These are phyloP conservation scores for Dioscorea alata DNA, from an alignment of 106 monocot genomes.

Conservation along the genomic window DNA sequence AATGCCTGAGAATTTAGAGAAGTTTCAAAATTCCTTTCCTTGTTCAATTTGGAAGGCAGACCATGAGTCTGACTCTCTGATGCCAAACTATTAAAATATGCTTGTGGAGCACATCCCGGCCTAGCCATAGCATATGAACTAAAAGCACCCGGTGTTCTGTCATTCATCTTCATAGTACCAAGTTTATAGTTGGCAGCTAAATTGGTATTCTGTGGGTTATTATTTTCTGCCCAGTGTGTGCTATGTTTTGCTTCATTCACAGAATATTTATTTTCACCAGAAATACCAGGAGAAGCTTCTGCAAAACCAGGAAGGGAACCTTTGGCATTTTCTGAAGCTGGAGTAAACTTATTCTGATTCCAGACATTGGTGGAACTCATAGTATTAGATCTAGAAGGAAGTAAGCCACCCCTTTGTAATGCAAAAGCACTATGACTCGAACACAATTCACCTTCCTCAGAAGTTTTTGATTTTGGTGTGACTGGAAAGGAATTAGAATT, in stretches of 20 bases:
- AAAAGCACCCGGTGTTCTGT: conserved; percentile 39
- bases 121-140: conserved; percentile 38
- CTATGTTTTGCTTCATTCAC: conserved; percentile 23
- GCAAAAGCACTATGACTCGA: conserved; percentile 41
- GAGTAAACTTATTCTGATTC: conserved; percentile 50
- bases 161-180: conserved; percentile 26
- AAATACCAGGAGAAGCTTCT: conserved; percentile 25
- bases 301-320: conserved; percentile 27
- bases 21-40: conserved; percentile 27
- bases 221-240: conserved; percentile 16
- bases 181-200: conserved; percentile 8
- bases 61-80: conserved; percentile 28
- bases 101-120: conserved; percentile 26
- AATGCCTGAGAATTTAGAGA: conserved; percentile 31
- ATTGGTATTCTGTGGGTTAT: conserved; percentile 11
- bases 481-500: conserved; percentile 26
- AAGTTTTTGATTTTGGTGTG: conserved; percentile 28
- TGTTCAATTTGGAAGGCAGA: conserved; percentile 23
- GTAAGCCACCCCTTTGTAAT: conserved; percentile 42
- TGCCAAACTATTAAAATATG: conserved; percentile 13
- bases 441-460: conserved; percentile 47
- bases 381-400: conserved; percentile 24
- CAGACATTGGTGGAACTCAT: conserved; percentile 34
- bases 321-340: conserved; percentile 33
- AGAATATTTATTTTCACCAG: conserved; percentile 16